Evolutionary conservation across 176 grass and related monocot species (phyloP).

Genomic region (Musa schizocarpa): DNA sequence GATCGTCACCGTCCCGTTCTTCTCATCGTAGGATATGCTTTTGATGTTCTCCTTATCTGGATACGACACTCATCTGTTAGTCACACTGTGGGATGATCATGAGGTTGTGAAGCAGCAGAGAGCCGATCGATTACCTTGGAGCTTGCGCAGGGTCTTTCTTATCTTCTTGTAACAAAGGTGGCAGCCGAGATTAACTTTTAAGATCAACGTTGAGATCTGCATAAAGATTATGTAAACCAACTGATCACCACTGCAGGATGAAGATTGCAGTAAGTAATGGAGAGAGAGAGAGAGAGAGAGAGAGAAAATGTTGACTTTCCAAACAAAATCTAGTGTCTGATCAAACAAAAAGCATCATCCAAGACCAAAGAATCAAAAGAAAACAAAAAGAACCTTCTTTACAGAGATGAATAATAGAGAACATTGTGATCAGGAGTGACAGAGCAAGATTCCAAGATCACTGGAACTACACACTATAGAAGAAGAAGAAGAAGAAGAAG

Average conservation of each 20-base stretch:
- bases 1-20: constrained; percentile 39
- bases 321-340: too few species aligned
- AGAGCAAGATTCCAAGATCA: too few species aligned
- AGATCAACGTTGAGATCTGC: constrained; percentile 57
- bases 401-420: too few species aligned
- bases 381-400: too few species aligned
- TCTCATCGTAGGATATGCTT: constrained; percentile 43
- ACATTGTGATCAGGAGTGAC: too few species aligned
- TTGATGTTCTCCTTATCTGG: constrained; percentile 42
- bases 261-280: background rate
- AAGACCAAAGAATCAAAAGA: too few species aligned
- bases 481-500: too few species aligned
- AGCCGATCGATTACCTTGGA: constrained; percentile 33
- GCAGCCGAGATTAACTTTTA: constrained; percentile 76
- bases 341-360: too few species aligned
- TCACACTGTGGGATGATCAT: background rate
- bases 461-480: too few species aligned
- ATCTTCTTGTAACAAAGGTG: constrained; percentile 53
- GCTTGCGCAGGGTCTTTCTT: constrained; percentile 47
- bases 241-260: background rate
- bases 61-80: background rate
- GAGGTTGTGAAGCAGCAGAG: background rate
- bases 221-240: background rate
- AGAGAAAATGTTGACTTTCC: too few species aligned
- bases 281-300: background rate